Evolutionary conservation across 2,329 filamentous ascomycete species (phyloP), one percentile per base, ranked within the genome.

Genomic region (Myriosclerotinia curreyana): DNA sequence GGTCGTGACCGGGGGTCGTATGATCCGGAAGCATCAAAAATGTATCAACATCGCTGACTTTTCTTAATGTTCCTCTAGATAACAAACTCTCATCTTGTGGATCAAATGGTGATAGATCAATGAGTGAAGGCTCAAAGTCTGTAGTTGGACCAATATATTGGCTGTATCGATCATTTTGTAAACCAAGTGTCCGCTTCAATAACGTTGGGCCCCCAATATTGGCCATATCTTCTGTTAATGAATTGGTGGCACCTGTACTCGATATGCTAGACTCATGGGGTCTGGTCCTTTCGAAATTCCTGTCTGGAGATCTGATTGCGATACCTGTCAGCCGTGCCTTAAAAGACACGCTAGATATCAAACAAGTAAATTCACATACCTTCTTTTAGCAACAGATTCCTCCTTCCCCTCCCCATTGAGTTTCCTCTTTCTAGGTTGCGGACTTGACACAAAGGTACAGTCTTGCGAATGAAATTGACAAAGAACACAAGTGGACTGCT

Each of bases 131-230:
- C 74, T 95, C 91, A 73, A 93, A 91, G 71, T 92, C 89, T 59
- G 90, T 92, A 59, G 90, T 94, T 65, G 89, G 85, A 34, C 91
- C 91, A 70, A 95, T 91, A 73, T 94, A 91, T 76, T 91, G 89
- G 77, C 89, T 92, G 75, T 89, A 92, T 66, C 89, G 86, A 75
- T 91, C 88, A 72, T 85, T 80, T 74, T 94, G 90, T 69, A 95
- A 81, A 66, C 91, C 91, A 65, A 95, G 79, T 20, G 87, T 89
- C 73, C 86, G 82, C 75, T 87, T 87, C 65, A 90, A 79, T 71
- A 88, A 79, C 65, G 84, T 86, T 61, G 85, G 84, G 48, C 85
- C 86, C 66, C 86, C 86, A 71, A 88, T 84, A 75, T 88, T 88
- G 74, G 86, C 86, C 84, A 89, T 87, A 68, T 89, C 86, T 78